Conservation (phyloP, 139 green algal species). For the Chlorella vulgaris region DNA sequence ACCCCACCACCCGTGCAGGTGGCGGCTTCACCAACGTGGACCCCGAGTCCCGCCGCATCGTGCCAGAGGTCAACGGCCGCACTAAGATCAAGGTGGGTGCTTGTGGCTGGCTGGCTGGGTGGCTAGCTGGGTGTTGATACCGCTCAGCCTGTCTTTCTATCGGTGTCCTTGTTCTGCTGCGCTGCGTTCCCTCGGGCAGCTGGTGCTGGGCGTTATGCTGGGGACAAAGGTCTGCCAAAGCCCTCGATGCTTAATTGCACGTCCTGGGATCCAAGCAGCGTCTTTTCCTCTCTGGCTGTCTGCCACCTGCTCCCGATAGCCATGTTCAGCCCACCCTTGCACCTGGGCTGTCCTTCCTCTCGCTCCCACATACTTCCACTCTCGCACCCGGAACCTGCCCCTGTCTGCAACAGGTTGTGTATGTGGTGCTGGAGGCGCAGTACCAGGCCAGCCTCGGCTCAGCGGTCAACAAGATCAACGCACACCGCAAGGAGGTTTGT, state of each 20-base stretch:
- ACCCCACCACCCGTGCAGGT: conserved; percentile 10
- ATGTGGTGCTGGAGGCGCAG: conserved; percentile 98
- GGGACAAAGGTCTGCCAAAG: no score
- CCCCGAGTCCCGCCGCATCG: conserved; percentile 87
- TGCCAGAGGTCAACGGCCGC: conserved; percentile 67
- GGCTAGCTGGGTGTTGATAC: no score
- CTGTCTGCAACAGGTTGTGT: conserved; percentile 83
- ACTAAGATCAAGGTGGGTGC: conserved; percentile 72
- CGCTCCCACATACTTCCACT: no score
- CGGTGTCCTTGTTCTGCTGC: background rate
- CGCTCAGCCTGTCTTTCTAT: no score
- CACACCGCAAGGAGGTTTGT: conserved; percentile 78
- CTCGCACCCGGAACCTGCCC: no score
- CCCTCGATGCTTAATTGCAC: no score
- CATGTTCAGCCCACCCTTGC: no score
- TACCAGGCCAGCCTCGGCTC: conserved; percentile 92
- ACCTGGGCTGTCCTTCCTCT: no score
- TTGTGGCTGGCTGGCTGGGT: background rate
- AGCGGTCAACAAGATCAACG: conserved; percentile 93
- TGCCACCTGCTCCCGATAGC: no score
- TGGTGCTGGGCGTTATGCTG: no score
- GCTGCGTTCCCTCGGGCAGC: no score
- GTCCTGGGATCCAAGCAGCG: background rate
- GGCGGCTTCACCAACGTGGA: conserved; percentile 93
- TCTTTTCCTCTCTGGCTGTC: background rate